A percentile compares a stretch with the other conserved stretches of the same genome.
Evolutionary conservation across 176 grass and related monocot species (phyloP).

Genomic region (sorghum (Sorghum bicolor)): DNA sequence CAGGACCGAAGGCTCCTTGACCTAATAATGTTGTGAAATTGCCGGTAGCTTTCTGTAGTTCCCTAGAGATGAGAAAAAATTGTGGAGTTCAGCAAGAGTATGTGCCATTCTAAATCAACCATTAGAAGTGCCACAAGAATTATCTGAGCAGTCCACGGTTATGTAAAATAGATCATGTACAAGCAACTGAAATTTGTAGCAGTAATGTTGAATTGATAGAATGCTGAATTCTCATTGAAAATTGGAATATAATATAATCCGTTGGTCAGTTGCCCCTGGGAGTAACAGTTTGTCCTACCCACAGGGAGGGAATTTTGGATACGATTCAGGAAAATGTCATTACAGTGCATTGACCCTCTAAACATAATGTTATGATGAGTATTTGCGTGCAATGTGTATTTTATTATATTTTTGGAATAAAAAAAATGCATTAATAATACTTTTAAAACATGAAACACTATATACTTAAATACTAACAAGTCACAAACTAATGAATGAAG

Average conservation of each 20-base stretch:
- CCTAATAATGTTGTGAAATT: conserved; percentile 94
- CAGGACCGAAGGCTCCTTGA: conserved; percentile 87
- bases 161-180: not conserved
- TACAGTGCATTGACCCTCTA: not conserved
- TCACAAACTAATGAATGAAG: not conserved
- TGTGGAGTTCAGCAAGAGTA: conserved; percentile 9
- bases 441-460: not conserved
- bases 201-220: not conserved
- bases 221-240: not conserved
- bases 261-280: not conserved
- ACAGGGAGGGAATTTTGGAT: not conserved
- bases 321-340: not conserved
- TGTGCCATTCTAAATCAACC: not conserved
- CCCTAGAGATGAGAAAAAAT: conserved; percentile 46
- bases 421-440: not conserved
- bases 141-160: not conserved
- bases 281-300: not conserved
- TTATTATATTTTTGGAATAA: not conserved
- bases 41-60: conserved; percentile 79
- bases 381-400: not conserved
- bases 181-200: not conserved
- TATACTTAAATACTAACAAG: not conserved
- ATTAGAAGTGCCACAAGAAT: conserved; percentile 1
- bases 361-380: not conserved
- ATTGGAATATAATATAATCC: not conserved